Conservation (phyloP, 2,329 filamentous ascomycete species). For the Chaetomiaceae sp. region DNA sequence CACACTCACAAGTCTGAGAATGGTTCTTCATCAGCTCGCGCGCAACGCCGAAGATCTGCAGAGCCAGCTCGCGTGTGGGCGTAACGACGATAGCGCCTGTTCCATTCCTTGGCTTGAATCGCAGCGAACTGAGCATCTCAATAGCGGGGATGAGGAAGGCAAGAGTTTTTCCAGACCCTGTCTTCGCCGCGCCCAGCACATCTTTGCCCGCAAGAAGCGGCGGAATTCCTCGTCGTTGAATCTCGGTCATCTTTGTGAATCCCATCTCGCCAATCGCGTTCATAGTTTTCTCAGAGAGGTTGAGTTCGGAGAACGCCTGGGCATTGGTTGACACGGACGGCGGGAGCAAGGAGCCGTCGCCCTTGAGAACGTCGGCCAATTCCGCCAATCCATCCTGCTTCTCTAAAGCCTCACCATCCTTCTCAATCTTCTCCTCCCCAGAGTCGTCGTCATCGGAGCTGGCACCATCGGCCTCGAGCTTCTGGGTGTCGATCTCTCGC, state of each 20-base stretch:
- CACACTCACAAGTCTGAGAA: conserved; percentile 55
- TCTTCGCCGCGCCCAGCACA: conserved; percentile 93
- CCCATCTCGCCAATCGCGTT: conserved; percentile 87
- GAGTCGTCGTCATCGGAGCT: conserved; percentile 8
- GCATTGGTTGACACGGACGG: conserved; percentile 57
- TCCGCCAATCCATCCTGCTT: conserved; percentile 32
- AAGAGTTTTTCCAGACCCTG: conserved; percentile 90
- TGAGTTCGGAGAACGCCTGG: conserved; percentile 73
- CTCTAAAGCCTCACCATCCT: conserved; percentile 28
- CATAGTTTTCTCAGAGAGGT: conserved; percentile 83
- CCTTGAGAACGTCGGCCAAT: conserved; percentile 34
- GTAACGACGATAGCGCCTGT: conserved; percentile 90
- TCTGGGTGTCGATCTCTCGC: conserved; percentile 16
- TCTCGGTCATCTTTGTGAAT: conserved; percentile 93
- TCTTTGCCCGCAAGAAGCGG: conserved; percentile 85
- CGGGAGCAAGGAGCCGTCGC: conserved; percentile 49
- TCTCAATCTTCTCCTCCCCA: conserved; percentile 18
- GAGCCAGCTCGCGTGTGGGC: conserved; percentile 85
- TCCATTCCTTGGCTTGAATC: conserved; percentile 92
- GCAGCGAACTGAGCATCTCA: conserved; percentile 84
- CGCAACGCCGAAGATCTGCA: conserved; percentile 95
- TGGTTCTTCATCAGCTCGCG: conserved; percentile 89
- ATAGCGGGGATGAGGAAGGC: conserved; percentile 92
- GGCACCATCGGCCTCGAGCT: conserved; percentile 4
- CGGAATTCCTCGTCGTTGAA: conserved; percentile 82